These are phyloP conservation scores for Pseudozyma flocculosa DNA, from an alignment of 1,284 basidiomycete species.

Conservation along the genomic window DNA sequence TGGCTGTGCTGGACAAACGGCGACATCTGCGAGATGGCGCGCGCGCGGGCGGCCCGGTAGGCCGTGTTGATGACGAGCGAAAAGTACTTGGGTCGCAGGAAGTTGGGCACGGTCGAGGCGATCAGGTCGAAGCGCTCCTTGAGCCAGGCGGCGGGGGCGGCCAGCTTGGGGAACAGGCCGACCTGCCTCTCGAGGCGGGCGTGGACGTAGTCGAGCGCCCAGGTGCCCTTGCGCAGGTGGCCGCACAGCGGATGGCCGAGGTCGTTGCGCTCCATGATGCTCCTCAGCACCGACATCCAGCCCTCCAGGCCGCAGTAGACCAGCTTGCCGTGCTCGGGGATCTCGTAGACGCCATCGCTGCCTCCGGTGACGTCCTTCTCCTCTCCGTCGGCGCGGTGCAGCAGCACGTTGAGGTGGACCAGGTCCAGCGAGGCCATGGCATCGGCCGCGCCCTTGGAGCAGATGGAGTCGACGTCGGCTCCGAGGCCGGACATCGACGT, in stretches of 20 bases:
- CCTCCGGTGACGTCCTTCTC: constrained; percentile 49
- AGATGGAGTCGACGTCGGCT: constrained; percentile 36
- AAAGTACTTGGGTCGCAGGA: constrained; percentile 55
- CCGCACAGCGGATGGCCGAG: constrained; percentile 50
- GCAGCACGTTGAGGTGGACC: constrained; percentile 46
- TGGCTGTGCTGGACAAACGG: constrained; percentile 42
- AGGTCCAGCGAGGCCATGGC: constrained; percentile 43
- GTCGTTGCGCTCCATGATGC: constrained; percentile 43
- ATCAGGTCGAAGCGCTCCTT: constrained; percentile 47
- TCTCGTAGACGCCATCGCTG: constrained; percentile 41
- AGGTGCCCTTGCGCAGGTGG: constrained; percentile 46
- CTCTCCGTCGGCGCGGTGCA: constrained; percentile 52
- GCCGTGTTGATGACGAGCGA: constrained; percentile 45
- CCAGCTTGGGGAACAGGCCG: constrained; percentile 35
- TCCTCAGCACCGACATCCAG: constrained; percentile 42
- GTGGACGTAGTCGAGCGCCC: constrained; percentile 51
- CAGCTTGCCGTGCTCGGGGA: constrained; percentile 27
- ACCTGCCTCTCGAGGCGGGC: constrained; percentile 66
- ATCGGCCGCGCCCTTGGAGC: constrained; percentile 38
- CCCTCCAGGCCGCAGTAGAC: constrained; percentile 53
- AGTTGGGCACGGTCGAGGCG: constrained; percentile 39
- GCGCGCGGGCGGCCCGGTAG: constrained; percentile 40
- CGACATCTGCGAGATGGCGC: constrained; percentile 43
- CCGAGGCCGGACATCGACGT: constrained; percentile 44
- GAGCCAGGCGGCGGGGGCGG: constrained; percentile 40